Evolutionary conservation across 495 filamentous ascomycete genomes (phyloP), one percentile per base, ranked within the genome.

Genomic region (Daldinia bambusicola): DNA sequence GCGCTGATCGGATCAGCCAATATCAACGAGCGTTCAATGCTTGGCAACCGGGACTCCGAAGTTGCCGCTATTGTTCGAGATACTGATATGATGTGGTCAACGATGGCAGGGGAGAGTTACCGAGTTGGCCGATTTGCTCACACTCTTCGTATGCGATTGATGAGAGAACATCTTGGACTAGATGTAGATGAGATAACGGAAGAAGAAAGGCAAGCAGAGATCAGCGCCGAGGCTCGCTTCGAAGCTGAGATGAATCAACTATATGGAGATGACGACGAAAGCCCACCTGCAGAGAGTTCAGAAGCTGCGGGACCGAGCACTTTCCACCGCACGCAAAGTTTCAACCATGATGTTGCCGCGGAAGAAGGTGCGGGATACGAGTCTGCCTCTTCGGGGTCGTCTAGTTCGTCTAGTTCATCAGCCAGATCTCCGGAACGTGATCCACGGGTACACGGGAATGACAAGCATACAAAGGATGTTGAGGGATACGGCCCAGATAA

Each of bases 11-110:
- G 95, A 16, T 98, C 94, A 41, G 96, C 95, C 31, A 99, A 99
- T 76, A 99, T 99, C 83, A 99, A 99, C 75, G 95, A 99, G 77
- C 91, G 95, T 32, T 98, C 94, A 12, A 95, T 99, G 93, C 76
- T 97, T 20, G 95, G 95, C 38, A 88, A 87, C 16, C 85, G 96
- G 68, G 95, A 99, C 78, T 97, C 93, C 0, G 95, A 99, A 77
- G 90, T 92, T 57, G 96, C 96, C 3, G 89, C 95, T 6, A 85
- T 99, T 18, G 92, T 99, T 41, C 87, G 94, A 52, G 95, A 99
- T 80, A 97, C 92, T 1, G 93, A 97, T 72, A 93, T 97, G 89
- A 88, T 98, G 56, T 90, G 89, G 85, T 97, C 93, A 14, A 92
- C 87, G 51, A 98, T 99, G 95, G 93, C 87, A 45, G 94, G 93